phyloP scores from a whole-genome alignment of 2,329 filamentous ascomycete genomes.

The Macroventuria anomochaeta region DNA sequence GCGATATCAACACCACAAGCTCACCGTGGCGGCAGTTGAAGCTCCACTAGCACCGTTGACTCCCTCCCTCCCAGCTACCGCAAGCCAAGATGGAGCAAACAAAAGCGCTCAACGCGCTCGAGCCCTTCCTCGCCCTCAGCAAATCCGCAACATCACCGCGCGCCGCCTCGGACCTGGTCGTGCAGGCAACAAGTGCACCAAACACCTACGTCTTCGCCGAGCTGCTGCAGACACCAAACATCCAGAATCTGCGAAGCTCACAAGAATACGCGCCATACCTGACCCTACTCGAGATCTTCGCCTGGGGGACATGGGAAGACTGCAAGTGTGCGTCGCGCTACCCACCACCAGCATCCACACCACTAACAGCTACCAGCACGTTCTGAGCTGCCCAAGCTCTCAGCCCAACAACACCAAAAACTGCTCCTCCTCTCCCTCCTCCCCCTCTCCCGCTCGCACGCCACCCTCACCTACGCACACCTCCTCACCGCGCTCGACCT shows the following conservation, averaged over 20 bases:
- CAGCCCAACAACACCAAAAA: constrained; percentile 76
- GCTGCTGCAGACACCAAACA: constrained; percentile 80
- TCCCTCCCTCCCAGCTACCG: background rate
- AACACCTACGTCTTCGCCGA: constrained; percentile 94
- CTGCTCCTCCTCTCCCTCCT: constrained; percentile 90
- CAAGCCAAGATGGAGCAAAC: constrained; percentile 73
- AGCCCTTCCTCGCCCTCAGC: constrained; percentile 90
- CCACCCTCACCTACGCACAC: constrained; percentile 71
- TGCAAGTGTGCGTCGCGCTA: constrained; percentile 65
- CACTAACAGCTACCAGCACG: constrained; percentile 25
- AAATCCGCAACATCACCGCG: constrained; percentile 84
- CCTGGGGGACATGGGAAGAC: constrained; percentile 84
- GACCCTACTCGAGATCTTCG: constrained; percentile 83
- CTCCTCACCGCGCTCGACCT: constrained; percentile 74
- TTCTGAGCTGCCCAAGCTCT: constrained; percentile 73
- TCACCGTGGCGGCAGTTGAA: background rate
- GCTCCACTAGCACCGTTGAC: background rate
- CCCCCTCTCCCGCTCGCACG: constrained; percentile 73
- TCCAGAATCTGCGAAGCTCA: constrained; percentile 73
- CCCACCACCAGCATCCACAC: background rate
- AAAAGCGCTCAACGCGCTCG: constrained; percentile 64
- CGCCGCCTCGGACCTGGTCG: constrained; percentile 84
- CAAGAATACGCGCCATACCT: constrained; percentile 70
- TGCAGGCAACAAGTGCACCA: constrained; percentile 84
- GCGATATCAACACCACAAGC: constrained; percentile 7